Percentiles rank a stretch among this genome's conserved stretches.
These are phyloP conservation scores for Exutisphaerella laricina DNA, from an alignment of 2,329 filamentous ascomycete species.

Conservation along the genomic window DNA sequence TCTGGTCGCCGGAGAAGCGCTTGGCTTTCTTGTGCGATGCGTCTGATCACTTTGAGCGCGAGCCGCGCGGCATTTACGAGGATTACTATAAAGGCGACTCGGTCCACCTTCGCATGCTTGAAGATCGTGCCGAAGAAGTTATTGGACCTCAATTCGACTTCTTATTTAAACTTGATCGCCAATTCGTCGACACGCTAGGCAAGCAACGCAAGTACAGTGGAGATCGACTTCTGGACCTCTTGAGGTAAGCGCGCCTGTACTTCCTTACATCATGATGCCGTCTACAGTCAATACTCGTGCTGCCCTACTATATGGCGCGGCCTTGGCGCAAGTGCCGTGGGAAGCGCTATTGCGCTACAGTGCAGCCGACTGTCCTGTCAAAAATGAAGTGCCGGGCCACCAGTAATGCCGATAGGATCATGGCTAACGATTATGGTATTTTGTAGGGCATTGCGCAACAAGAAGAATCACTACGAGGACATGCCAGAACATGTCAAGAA, in stretches of 20 bases:
- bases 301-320: too few species aligned
- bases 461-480: conserved; percentile 96
- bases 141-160: conserved; percentile 57
- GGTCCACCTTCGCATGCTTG: conserved; percentile 54
- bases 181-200: conserved; percentile 82
- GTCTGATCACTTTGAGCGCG: conserved; percentile 93
- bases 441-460: conserved; percentile 87
- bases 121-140: conserved; percentile 44
- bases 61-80: conserved; percentile 59
- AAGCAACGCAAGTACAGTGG: conserved; percentile 96
- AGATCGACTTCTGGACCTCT: conserved; percentile 71
- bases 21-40: conserved; percentile 92
- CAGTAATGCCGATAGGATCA: too few species aligned
- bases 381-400: too few species aligned
- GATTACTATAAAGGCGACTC: conserved; percentile 43
- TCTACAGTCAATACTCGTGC: too few species aligned
- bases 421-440: too few species aligned
- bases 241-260: too few species aligned
- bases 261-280: too few species aligned
- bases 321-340: too few species aligned
- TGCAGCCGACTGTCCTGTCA: too few species aligned
- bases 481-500: conserved; percentile 75
- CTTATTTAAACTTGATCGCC: conserved; percentile 64
- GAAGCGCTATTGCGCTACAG: too few species aligned
- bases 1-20: conserved; percentile 86